Base-by-base conservation (phyloP, 1,139 yeast genomes). In the Blastobotrys raffinosifermentans region DNA sequence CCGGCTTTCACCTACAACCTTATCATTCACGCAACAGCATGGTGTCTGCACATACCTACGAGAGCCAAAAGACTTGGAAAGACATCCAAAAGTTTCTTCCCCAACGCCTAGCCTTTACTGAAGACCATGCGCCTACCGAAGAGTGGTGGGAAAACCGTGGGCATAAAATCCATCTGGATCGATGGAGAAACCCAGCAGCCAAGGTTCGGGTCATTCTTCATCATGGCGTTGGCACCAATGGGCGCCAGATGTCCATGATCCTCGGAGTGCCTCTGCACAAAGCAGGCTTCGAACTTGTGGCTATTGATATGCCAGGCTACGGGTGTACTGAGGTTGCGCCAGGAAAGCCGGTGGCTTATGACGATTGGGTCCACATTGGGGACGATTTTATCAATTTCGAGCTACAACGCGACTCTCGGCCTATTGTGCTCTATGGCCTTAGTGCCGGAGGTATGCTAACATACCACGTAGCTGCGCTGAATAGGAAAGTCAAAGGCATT, bases 21-120 rank as follows among this genome's bases (percentile, higher is more conserved):
- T n/a, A n/a, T n/a, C n/a, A n/a, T n/a, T n/a, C n/a, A 31, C 40
- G 13, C 44, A 38, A 13, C 38, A 38, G n/a, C n/a, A 19, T 19
- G 21, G 21, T 19, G 9, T 9, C 6, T 9, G 8, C 21, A 6
- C 21, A 19, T 6, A 19, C 33, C 13, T 30, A 30, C 16, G 21
- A 18, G 10, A n/a, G 17, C 14, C 33, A 19, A 20, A 13, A 11
- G 4, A 17, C 33, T 4, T 30, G 33, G 33, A 18, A 19, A 17
- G 26, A 30, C 3, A 19, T 30, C 25, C 33, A 30, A 19, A 3
- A 17, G 21, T 19, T 10, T 20, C 26, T 30, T n/a, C 33, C 33
- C 14, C 9, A 30, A 3, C 19, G 33, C 8, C 25, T 30, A 3
- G 14, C 19, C 13, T 30, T 30, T 16, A 19, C 33, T 19, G 6